These are phyloP conservation scores for Blastocladiella emersonii DNA, from an alignment of 371 early-diverging fungal genomes.

Conservation along the genomic window DNA sequence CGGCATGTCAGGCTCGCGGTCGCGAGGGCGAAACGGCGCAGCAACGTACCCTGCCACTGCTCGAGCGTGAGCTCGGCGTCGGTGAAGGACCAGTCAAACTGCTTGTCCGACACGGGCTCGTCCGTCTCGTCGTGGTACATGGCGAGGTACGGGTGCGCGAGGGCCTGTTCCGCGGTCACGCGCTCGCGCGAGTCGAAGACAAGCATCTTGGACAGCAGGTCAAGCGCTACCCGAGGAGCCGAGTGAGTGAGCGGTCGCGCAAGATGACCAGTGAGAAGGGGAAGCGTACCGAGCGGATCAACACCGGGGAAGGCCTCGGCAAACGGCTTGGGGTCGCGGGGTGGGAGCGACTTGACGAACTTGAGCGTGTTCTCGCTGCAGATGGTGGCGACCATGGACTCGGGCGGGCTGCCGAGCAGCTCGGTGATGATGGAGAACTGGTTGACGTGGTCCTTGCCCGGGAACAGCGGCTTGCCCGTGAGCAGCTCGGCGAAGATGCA, in stretches of 20 bases:
- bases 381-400: slow-evolving; percentile 82
- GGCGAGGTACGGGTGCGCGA: slow-evolving; percentile 73
- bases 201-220: slow-evolving; percentile 78
- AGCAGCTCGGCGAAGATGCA: slow-evolving; percentile 98
- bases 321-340: slow-evolving; percentile 65
- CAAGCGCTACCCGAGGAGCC: slow-evolving; percentile 41
- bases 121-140: slow-evolving; percentile 90
- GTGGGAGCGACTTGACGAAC: slow-evolving; percentile 78
- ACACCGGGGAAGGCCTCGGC: slow-evolving; percentile 49
- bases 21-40: neutral
- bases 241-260: neutral
- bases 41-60: slow-evolving; percentile 60
- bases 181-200: slow-evolving; percentile 85
- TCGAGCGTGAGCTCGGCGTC: slow-evolving; percentile 77
- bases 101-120: slow-evolving; percentile 64
- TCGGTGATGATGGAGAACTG: slow-evolving; percentile 90
- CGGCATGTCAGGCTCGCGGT: no score
- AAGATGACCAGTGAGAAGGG: neutral
- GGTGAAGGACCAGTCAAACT: slow-evolving; percentile 91
- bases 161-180: slow-evolving; percentile 73
- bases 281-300: slow-evolving; percentile 27
- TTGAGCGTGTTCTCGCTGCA: slow-evolving; percentile 86
- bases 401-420: slow-evolving; percentile 83
- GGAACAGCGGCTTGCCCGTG: slow-evolving; percentile 89
- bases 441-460: slow-evolving; percentile 90